These are phyloP conservation scores for Neurospora tetrasperma DNA, from an alignment of 495 filamentous ascomycete genomes.

Conservation along the genomic window DNA sequence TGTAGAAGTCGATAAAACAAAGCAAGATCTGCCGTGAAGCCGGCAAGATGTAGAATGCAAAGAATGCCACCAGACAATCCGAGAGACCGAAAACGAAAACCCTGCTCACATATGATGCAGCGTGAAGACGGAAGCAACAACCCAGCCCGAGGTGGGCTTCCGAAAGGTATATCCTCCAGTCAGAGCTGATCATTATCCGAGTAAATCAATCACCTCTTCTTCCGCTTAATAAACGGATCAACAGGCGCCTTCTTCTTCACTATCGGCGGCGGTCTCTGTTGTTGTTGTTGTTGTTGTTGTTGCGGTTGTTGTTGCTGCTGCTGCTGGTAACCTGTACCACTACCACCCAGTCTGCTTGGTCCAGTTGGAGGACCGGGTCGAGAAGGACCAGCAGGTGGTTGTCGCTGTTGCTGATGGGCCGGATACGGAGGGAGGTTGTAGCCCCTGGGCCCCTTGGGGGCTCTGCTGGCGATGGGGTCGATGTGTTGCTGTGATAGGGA, in stretches of 20 bases:
- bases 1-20: neutral
- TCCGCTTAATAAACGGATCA: conserved; percentile 36
- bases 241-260: conserved; percentile 23
- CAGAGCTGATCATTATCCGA: neutral
- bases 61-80: neutral
- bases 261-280: conserved; percentile 7
- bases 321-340: neutral
- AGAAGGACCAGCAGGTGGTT: conserved; percentile 2
- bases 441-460: conserved; percentile 3
- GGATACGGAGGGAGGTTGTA: conserved; percentile 7
- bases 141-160: neutral
- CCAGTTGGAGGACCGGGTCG: neutral
- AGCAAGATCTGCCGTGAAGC: neutral
- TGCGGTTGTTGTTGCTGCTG: neutral
- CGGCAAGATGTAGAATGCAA: neutral
- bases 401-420: neutral
- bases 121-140: neutral
- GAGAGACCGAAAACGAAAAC: neutral
- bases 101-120: neutral
- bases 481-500: neutral
- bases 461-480: conserved; percentile 1
- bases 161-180: neutral
- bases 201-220: conserved; percentile 16
- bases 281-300: neutral
- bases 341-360: conserved; percentile 5